Percentiles rank a stretch among this genome's conserved stretches.
Evolutionary conservation across 2,329 filamentous ascomycete genomes (phyloP).

Genomic region (Aspergillus glaucus): DNA sequence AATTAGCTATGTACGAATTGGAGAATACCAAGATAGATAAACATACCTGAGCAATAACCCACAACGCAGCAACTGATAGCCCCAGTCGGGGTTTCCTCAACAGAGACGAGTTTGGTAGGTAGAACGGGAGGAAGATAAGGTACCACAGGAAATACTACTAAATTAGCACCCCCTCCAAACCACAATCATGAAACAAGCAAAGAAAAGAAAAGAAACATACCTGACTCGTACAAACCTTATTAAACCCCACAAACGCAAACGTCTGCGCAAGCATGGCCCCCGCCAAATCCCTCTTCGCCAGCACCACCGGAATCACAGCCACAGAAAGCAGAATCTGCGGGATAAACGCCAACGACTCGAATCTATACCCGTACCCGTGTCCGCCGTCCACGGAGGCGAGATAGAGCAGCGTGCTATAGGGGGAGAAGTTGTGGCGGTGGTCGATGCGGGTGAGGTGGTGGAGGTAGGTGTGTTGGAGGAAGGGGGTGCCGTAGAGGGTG

Average conservation of each 20-base stretch:
- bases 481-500: slow-evolving; percentile 66
- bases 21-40: neutral
- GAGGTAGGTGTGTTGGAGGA: slow-evolving; percentile 83
- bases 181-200: neutral
- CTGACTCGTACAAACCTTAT: slow-evolving; percentile 98
- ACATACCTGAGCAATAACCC: slow-evolving; percentile 64
- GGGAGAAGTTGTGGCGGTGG: slow-evolving; percentile 96
- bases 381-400: slow-evolving; percentile 72
- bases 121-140: slow-evolving; percentile 84
- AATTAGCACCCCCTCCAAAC: neutral
- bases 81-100: slow-evolving; percentile 57
- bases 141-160: slow-evolving; percentile 98
- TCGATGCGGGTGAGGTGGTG: slow-evolving; percentile 91
- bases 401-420: slow-evolving; percentile 89
- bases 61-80: slow-evolving; percentile 58
- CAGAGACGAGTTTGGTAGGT: slow-evolving; percentile 74
- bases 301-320: slow-evolving; percentile 64
- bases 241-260: slow-evolving; percentile 94
- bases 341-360: slow-evolving; percentile 80
- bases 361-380: slow-evolving; percentile 29
- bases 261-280: slow-evolving; percentile 89
- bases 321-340: slow-evolving; percentile 80
- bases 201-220: slow-evolving; percentile 44
- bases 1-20: slow-evolving; percentile 13
- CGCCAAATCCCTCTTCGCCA: slow-evolving; percentile 76